Base-by-base conservation (phyloP, 2,329 filamentous ascomycete genomes). In the Chaetomium olivaceum region DNA sequence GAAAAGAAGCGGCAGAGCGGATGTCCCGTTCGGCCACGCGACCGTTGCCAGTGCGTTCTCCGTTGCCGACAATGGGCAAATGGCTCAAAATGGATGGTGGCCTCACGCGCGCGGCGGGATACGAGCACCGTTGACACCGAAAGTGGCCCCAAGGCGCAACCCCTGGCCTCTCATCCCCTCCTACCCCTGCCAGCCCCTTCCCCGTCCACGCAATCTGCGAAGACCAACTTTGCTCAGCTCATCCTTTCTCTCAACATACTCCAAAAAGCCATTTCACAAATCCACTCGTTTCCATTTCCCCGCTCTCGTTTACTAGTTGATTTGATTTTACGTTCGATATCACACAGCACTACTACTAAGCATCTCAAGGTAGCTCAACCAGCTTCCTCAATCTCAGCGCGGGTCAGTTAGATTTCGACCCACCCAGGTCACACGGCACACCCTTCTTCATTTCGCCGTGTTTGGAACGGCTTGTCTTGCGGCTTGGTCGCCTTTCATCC, bases 251-350 rank as follows among this genome's bases (percentile, higher is more conserved):
- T 50, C 33, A 27, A 58, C 59, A 46, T 55, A 31, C 14, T 52
- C 48, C 46, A 27, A 43, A 65, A 60, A 58, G 48, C 23, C 58
- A 63, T 50, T 48, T 39, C 50, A 29, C 46, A 63, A 60, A 69
- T 64, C 59, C 65, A 62, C 65, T 69, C 69, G 67, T 67, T 70
- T 64, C 57, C 57, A 48, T 65, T 66, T 68, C 61, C 62, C 67
- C 61, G 56, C 64, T 36, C 58, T 70, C 67, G 67, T 62, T 70
- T 48, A 43, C 33, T 54, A 23, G 19, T 56, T 52, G 25, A 36
- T 62, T 58, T 63, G 27, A 50, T 54, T 65, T 63, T 36, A n/a
- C 48, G 51, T 61, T 61, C 59, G n/a, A 61, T 62, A 63, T 58
- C 57, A 54, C 57, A 29, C 21, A 57, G 23, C 23, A 31, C 29